phyloP scores from a whole-genome alignment of 2,329 filamentous ascomycete species.

The Peltaster fructicola region DNA sequence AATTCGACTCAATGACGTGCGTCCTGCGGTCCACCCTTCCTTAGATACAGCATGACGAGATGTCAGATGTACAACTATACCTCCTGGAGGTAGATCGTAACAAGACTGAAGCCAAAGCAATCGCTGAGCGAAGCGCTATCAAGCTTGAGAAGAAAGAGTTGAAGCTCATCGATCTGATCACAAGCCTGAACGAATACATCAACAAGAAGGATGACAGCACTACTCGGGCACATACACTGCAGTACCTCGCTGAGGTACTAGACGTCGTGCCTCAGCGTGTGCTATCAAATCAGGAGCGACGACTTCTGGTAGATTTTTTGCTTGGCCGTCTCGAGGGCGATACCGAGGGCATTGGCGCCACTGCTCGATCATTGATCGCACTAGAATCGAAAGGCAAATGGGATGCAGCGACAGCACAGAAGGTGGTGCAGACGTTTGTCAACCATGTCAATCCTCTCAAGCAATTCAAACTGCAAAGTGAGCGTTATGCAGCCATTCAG shows the following conservation, averaged over 20 bases:
- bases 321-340: slow-evolving; percentile 45
- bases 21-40: too few relatives aligned
- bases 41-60: slow-evolving; percentile 16
- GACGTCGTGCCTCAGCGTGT: slow-evolving; percentile 34
- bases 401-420: slow-evolving; percentile 36
- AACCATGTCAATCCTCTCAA: slow-evolving; percentile 40
- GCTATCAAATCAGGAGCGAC: slow-evolving; percentile 42
- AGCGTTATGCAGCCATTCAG: slow-evolving; percentile 43
- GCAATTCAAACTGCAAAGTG: slow-evolving; percentile 43
- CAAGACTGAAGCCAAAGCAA: slow-evolving; percentile 26
- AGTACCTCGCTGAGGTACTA: slow-evolving; percentile 34
- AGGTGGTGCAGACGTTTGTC: slow-evolving; percentile 32
- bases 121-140: slow-evolving; percentile 26
- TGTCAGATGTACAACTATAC: slow-evolving; percentile 36
- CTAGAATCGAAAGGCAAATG: slow-evolving; percentile 44
- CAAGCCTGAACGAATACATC: slow-evolving; percentile 48
- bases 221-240: slow-evolving; percentile 39
- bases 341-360: slow-evolving; percentile 35
- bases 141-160: slow-evolving; percentile 40
- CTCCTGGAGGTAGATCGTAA: slow-evolving; percentile 32
- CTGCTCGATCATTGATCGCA: slow-evolving; percentile 39
- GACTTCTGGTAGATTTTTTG: slow-evolving; percentile 43
- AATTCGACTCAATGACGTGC: too few relatives aligned
- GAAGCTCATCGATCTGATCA: slow-evolving; percentile 44
- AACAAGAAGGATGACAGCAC: slow-evolving; percentile 44